These are phyloP conservation scores for Phytopythium kandeliae DNA, from an alignment of 352 stramenopile genomes.

Conservation along the genomic window DNA sequence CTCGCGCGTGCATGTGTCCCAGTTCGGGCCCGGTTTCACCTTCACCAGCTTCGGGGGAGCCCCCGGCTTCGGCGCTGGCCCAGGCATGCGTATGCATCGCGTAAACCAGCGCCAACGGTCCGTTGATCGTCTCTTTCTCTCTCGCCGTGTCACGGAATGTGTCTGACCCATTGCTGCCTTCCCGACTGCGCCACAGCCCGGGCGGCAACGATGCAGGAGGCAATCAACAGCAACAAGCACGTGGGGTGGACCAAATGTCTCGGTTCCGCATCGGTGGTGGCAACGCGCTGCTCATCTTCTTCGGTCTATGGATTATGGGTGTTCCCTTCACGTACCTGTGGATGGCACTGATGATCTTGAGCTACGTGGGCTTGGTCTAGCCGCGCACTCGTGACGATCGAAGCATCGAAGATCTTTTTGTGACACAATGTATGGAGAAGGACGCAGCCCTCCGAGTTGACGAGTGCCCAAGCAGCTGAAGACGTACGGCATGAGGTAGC, in stretches of 20 bases:
- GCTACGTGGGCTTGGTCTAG: constrained; percentile 67
- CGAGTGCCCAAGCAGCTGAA: neutral
- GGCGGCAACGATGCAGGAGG: neutral
- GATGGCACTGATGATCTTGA: constrained; percentile 72
- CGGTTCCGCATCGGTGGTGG: constrained; percentile 60
- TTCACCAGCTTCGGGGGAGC: constrained; percentile 58
- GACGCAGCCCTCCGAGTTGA: no score
- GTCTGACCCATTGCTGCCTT: neutral
- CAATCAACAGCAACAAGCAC: constrained; percentile 2
- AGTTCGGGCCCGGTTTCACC: constrained; percentile 74
- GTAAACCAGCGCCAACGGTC: constrained; percentile 50
- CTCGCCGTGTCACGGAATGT: neutral
- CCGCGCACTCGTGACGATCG: neutral
- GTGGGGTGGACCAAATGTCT: constrained; percentile 30
- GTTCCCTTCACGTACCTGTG: constrained; percentile 76
- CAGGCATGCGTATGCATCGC: constrained; percentile 42
- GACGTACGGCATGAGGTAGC: no score
- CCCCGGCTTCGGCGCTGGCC: constrained; percentile 20
- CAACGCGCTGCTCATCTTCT: constrained; percentile 70
- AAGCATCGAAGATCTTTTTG: neutral
- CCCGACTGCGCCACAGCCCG: neutral
- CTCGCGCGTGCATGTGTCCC: constrained; percentile 65
- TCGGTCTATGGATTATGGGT: constrained; percentile 77
- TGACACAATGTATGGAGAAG: neutral
- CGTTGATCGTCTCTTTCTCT: neutral